Percentiles rank a stretch among this genome's conserved stretches.
Conservation (phyloP, 1,284 basidiomycete species). For the Cutaneotrichosporon mucoides region DNA sequence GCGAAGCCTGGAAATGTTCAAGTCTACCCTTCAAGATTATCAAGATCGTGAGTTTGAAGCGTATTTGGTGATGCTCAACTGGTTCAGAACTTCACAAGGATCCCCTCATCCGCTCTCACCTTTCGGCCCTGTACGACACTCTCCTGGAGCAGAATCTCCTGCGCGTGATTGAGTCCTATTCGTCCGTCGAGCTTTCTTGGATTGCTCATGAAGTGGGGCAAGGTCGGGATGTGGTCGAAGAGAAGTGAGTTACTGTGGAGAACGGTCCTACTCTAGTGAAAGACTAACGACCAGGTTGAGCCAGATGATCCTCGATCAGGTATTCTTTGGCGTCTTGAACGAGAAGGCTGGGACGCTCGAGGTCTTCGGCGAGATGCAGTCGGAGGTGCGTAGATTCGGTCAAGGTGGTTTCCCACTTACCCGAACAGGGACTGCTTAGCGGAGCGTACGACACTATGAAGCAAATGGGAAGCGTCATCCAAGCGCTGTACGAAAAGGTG, state of each 20-base stretch:
- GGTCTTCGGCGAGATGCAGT: conserved; percentile 78
- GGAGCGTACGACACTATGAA: conserved; percentile 83
- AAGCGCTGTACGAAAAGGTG: conserved; percentile 84
- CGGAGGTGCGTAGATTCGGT: conserved; percentile 59
- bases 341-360: conserved; percentile 89
- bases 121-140: conserved; percentile 89
- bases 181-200: conserved; percentile 82
- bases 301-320: conserved; percentile 97
- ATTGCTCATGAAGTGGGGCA: conserved; percentile 87
- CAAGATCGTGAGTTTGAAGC: conserved; percentile 61
- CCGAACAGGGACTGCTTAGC: conserved; percentile 45
- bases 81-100: conserved; percentile 82
- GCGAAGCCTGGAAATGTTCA: conserved; percentile 82
- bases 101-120: conserved; percentile 87
- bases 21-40: conserved; percentile 80
- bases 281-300: conserved; percentile 60
- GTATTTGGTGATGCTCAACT: neutral
- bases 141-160: conserved; percentile 92
- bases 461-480: conserved; percentile 86
- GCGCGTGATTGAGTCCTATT: conserved; percentile 92
- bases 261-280: neutral
- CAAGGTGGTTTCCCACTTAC: neutral
- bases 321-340: conserved; percentile 89
- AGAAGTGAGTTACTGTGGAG: conserved; percentile 62
- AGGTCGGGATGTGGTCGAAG: conserved; percentile 85